Percentiles rank a stretch among this genome's conserved stretches.
Evolutionary conservation across 2,329 filamentous ascomycete species (phyloP).

Genomic region (Apiospora rasikravindrae): DNA sequence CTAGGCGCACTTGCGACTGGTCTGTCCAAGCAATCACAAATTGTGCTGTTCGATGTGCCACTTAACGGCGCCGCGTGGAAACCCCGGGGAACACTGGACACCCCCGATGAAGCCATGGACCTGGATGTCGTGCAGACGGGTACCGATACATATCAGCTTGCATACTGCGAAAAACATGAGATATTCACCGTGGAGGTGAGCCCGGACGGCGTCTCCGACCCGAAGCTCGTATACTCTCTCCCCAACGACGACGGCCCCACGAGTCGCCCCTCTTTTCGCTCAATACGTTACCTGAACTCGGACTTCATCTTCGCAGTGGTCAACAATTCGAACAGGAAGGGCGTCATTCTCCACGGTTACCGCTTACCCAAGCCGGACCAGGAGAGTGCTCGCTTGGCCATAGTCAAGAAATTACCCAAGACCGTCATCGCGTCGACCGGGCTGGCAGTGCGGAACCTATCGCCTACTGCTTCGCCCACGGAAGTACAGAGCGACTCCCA

Average conservation of each 20-base stretch:
- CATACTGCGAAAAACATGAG: constrained; percentile 79
- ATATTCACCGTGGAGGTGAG: constrained; percentile 67
- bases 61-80: constrained; percentile 57
- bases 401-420: constrained; percentile 64
- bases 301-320: constrained; percentile 62
- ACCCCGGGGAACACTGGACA: constrained; percentile 54
- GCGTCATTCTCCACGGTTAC: constrained; percentile 61
- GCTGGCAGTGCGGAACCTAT: constrained; percentile 76
- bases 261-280: constrained; percentile 58
- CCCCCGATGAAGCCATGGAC: constrained; percentile 67
- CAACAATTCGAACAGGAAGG: constrained; percentile 64
- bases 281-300: constrained; percentile 63
- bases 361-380: constrained; percentile 52
- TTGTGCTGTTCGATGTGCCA: constrained; percentile 78
- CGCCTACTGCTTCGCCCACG: constrained; percentile 55
- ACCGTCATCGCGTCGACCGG: constrained; percentile 77
- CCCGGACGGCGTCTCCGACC: constrained; percentile 50
- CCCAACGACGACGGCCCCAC: constrained; percentile 46
- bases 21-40: constrained; percentile 74
- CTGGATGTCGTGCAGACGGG: constrained; percentile 71
- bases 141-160: constrained; percentile 70
- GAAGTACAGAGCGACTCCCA: constrained; percentile 69
- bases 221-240: constrained; percentile 61
- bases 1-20: constrained; percentile 82
- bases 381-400: constrained; percentile 54